Base-by-base conservation (phyloP, 176 grass and related monocot genomes). In the Urochloa ruziziensis region DNA sequence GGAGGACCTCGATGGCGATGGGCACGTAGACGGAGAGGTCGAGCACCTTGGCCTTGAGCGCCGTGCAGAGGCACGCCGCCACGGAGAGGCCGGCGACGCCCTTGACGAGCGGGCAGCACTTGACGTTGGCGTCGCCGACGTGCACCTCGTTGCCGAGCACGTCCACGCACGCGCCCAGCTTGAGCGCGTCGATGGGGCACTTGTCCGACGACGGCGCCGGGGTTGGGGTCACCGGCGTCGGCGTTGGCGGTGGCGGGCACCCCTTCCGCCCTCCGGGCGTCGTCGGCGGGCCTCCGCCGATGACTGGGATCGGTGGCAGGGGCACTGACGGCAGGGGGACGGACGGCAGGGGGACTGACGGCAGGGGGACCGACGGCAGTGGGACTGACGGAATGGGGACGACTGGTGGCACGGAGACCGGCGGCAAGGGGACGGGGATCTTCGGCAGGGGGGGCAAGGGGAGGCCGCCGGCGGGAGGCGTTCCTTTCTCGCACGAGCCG, bases 1-100 rank as follows among this genome's bases (percentile, higher is more conserved):
- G 8, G 76, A 94, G 85, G 53, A 94, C 62, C 62, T 46, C 32
- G 67, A 94, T 77, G 49, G 88, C 91, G 66, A 94, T 75, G 10
- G 91, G 91, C 46, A 90, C 67, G 77, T 83, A 85, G 25, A 88
- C 14, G 35, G 65, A 75, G 81, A 88, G 32, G 82, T 90, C 73
- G 19, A 94, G 78, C 77, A 94, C 43, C 85, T 88, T 91, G 43
- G 67, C 91, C 82, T 94, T 94, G 79, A 94, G 88, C 35, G 91
- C 83, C n/a, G 91, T 94, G 85, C 91, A 94, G 18, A 94, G 77
- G 77, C 91, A 94, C 28, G 74, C 88, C 21, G 88, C 88, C 6
- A 85, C 91, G 1, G 82, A 80, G 21, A 83, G 52, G 2, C 91
- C 85, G 61, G 85, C 62, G 32, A 91, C 10, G 62, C 88, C 91